These are phyloP conservation scores for Monosporascus sp. DNA, from an alignment of 2,329 filamentous ascomycete species.

Conservation along the genomic window DNA sequence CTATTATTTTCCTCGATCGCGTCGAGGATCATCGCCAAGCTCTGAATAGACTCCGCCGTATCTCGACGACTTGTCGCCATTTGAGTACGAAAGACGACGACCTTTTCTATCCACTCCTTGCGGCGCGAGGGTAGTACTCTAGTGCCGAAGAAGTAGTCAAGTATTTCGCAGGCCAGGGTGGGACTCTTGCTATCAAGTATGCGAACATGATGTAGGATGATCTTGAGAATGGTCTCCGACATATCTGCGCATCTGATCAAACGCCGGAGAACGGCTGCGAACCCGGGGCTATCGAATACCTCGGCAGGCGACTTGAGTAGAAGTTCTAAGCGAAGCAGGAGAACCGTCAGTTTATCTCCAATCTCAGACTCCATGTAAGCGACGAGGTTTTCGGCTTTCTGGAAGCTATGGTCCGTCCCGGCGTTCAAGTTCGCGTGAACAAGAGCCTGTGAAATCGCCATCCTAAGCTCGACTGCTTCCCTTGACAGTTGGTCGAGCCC, in stretches of 20 bases:
- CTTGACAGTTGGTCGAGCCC: slow-evolving; percentile 50
- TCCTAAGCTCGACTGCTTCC: slow-evolving; percentile 57
- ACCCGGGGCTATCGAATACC: slow-evolving; percentile 42
- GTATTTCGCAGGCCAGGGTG: slow-evolving; percentile 39
- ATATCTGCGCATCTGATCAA: slow-evolving; percentile 57
- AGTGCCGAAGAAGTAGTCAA: slow-evolving; percentile 60
- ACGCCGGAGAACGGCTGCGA: slow-evolving; percentile 48
- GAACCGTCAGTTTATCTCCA: slow-evolving; percentile 58
- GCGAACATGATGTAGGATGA: slow-evolving; percentile 62
- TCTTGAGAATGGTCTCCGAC: slow-evolving; percentile 58
- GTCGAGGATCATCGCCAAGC: slow-evolving; percentile 18
- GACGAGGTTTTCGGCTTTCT: slow-evolving; percentile 53
- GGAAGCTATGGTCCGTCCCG: slow-evolving; percentile 35
- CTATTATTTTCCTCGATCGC: slow-evolving; percentile 38
- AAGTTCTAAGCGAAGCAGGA: slow-evolving; percentile 64
- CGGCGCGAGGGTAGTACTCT: slow-evolving; percentile 42
- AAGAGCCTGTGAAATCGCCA: slow-evolving; percentile 60
- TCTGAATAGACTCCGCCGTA: slow-evolving; percentile 26
- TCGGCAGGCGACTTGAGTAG: slow-evolving; percentile 44
- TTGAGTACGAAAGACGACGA: slow-evolving; percentile 62
- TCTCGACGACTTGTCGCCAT: slow-evolving; percentile 48
- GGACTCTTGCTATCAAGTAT: slow-evolving; percentile 54
- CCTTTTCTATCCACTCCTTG: slow-evolving; percentile 63
- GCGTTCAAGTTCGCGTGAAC: slow-evolving; percentile 50
- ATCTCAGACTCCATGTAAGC: slow-evolving; percentile 56